These are phyloP conservation scores for Glycyrrhiza uralensis DNA, from an alignment of 306 rosid genomes.

Conservation along the genomic window DNA sequence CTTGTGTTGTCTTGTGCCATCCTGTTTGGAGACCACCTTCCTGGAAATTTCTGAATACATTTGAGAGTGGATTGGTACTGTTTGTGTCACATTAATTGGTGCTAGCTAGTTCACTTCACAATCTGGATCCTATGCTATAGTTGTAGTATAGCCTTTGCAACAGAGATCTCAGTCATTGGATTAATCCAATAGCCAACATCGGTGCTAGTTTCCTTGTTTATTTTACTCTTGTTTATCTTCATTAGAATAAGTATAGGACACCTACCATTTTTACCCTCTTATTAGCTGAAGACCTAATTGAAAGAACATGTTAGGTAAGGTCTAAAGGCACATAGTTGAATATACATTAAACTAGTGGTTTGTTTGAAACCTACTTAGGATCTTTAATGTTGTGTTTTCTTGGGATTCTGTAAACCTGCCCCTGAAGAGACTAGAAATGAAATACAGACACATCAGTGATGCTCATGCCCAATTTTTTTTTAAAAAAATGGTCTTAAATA, in stretches of 20 bases:
- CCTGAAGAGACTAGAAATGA: neutral
- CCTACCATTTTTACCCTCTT: neutral
- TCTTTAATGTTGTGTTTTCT: neutral
- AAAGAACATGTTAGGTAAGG: neutral
- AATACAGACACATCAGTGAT: neutral
- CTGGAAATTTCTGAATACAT: slow-evolving; percentile 31
- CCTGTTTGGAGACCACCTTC: slow-evolving; percentile 41
- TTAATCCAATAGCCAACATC: too few species aligned
- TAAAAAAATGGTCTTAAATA: neutral
- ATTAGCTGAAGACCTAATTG: neutral
- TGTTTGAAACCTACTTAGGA: neutral
- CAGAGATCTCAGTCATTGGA: too few species aligned
- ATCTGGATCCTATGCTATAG: too few species aligned
- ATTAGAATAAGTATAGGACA: neutral
- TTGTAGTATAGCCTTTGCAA: too few species aligned
- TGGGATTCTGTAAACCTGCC: neutral
- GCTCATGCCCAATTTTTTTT: too few species aligned
- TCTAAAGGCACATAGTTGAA: neutral
- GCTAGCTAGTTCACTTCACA: slow-evolving; percentile 14
- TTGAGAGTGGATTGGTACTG: slow-evolving; percentile 3
- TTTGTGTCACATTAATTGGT: slow-evolving; percentile 10
- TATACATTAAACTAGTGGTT: neutral
- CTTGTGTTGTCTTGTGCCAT: slow-evolving; percentile 6
- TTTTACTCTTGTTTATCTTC: neutral
- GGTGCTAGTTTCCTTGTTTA: neutral